Base-by-base conservation (phyloP, 2,329 filamentous ascomycete genomes). In the Parascedosporium putredinis region DNA sequence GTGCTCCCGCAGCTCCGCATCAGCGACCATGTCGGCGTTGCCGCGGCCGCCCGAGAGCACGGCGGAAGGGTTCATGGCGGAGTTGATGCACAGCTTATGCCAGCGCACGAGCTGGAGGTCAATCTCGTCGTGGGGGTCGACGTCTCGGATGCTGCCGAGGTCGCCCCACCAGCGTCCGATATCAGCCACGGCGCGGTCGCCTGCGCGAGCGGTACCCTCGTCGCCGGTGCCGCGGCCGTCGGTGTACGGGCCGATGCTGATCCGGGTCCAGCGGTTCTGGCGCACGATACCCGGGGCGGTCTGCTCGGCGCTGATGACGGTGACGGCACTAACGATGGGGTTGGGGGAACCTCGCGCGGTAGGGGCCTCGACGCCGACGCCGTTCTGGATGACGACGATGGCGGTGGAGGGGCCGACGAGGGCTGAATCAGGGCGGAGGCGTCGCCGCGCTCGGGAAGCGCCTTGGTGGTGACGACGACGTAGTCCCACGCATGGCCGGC, bases 61-160 rank as follows among this genome's bases (percentile, higher is more conserved):
- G 2, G 83, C 79, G 1, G 79, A 82, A 0, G 84, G 83, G 65
- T 88, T 88, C 74, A 87, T 84, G 47, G 81, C 78, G 0, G 83
- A 81, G 62, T 88, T 88, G 69, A 88, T 86, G 57, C 81, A 83
- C 54, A 87, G 77, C 64, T 88, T 88, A 64, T 87, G 83, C 84
- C 84, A 88, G 22, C 84, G 73, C 16, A 87, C 76, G 38, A 79
- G 75, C 64, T 88, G 84, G 43, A 88, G 68, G 52, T 79, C 82
- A 27, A 79, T 67, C 62, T 86, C 81, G 44, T 77, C 73, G 57
- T 83, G 79, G 6, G 75, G 68, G 53, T 81, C 76, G 4, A 81
- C 80, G 62, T 88, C 84, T 52, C 73, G 73, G 55, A 88, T 78
- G 2, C 76, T 76, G 33, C 81, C 83, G 14, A 75, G 65, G 34